Base-by-base conservation (phyloP, 108 stramenopile genomes). In the Pseudonitzschia delicatissima region DNA sequence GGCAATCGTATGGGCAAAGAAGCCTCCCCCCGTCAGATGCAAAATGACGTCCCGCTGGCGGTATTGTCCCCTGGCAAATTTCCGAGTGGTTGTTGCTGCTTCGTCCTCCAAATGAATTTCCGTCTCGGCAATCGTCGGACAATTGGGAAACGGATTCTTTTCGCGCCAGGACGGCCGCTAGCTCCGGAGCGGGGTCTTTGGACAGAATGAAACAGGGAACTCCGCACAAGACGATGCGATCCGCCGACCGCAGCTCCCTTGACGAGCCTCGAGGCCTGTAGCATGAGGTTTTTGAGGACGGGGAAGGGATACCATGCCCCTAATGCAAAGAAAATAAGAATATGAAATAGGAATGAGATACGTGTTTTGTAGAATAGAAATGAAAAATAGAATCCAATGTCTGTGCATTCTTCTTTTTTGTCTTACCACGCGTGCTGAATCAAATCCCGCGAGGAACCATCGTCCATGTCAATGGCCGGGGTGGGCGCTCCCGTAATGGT, bases 1-100 rank as follows among this genome's bases (percentile, higher is more conserved):
- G 20, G 88, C 92, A 57, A 90, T 81, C 0, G 85, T 93, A 59
- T 93, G 92, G 4, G 85, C 85, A 62, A 90, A 93, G 62, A 86
- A 93, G 1, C 89, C 92, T 11, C 92, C 88, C 0, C 89, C 92
- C 8, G 89, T 88, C 35, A 88, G 65, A 62, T 93, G 92, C 23
- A 93, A 76, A 58, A 93, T 90, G 11, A 93, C 67, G 67, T 93
- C 80, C 15, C 77, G 52, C 65, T 68, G 74, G 45, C 69, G 69
- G 73, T 50, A 62, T 26, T 51, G 39, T 27, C 63, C 64, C 42
- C 45, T 35, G 67, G 73, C 73, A 17, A 28, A 62, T 39, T 61
- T 72, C 60, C 45, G 55, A 32, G 9, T n/a, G 17, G 15, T 15
- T 32, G 18, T 67, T 20, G 42, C 40, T 33, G 49, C 23, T 58